Evolutionary conservation across 2,329 filamentous ascomycete species (phyloP), one percentile per base, ranked within the genome.

Genomic region (Ceratocystis eucalypticola): DNA sequence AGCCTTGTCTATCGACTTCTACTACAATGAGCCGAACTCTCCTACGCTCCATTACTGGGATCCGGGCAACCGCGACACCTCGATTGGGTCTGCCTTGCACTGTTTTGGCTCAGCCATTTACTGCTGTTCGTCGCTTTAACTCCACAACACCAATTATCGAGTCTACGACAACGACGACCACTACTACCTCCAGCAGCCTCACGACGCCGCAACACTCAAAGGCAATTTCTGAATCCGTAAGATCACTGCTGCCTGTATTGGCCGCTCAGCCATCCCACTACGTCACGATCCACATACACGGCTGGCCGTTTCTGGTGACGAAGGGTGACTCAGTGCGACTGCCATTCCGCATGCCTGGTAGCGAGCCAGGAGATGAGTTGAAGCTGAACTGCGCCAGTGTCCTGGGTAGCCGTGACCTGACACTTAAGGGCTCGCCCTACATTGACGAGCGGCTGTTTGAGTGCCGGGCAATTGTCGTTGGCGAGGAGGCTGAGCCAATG

Each of bases 321-420:
- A 78, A 81, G 57, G 89, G 89, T 70, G 89, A 94, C 77, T 80
- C 81, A 68, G 76, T 94, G 63, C 88, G 88, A 45, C 84, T 94
- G 64, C 89, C 89, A 5, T 92, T 92, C 79, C 82, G 83, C 71
- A 90, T 94, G 85, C 84, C 86, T 2, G 85, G 83, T 30, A 88
- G 91, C 4, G 77, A 81, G 6, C 87, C 91, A 0, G 94, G 94
- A 37, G 93, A 97, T 74, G 79, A 95, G 46, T 80, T 99, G 68
- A 88, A 92, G 5, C 82, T 99, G 67, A 93, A 96, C 77, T 87
- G 91, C 66, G 94, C 91, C 28, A 87, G 85, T 50, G 80, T 87
- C 65, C 78, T 99, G 57, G 94, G 94, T 33, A 93, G 87, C 70
- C 83, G 94, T 69, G 93, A 97, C 75, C 96, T 89, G 77, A 96